Evolutionary conservation across 345 rosid species (phyloP), one percentile per base, ranked within the genome.

Genomic region (Eucalyptus viminalis): DNA sequence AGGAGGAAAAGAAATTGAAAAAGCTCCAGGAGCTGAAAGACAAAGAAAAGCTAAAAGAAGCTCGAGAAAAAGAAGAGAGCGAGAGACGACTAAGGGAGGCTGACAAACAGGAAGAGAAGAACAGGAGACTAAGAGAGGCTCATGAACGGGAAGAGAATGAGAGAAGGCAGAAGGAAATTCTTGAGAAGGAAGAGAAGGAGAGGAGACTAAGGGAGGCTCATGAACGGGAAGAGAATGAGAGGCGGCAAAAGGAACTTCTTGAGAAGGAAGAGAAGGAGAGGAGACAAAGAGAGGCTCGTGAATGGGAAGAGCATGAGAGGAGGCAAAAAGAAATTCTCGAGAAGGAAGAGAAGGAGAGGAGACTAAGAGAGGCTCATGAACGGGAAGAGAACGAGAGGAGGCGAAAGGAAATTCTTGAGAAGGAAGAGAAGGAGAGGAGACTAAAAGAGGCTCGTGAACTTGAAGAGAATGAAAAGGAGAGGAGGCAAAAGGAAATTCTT

Each of bases 11-110:
- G 88, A 92, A 90, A 88, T 72, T 51, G 43, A 92, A 89, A 56
- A 94, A 93, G 91, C 92, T 92, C 80, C 54, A 51, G 87, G 91
- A 92, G 80, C 91, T 34, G 87, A 93, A 92, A 89, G 94, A 92
- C 87, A 89, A 88, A 9, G 94, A 93, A 91, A 93, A 90, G 87
- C 58, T 92, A 54, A 93, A 88, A 89, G 95, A 92, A 90, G 93
- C 88, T 37, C 86, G 37, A 80, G 94, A 91, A 54, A 87, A 86
- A 86, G 92, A 87, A 89, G 95, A 92, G 76, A 90, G 89, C 86
- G 93, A 93, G 89, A 92, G 86, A 91, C 95, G 90, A 89, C 65
- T 80, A 31, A 90, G 87, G 40, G 92, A 89, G 87, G 91, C 81
- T 86, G 87, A 44, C 53, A 92, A 92, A 80, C 87, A 87, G 89